Base-by-base conservation (phyloP, 2,329 filamentous ascomycete genomes). In the Orbilia javanica region DNA sequence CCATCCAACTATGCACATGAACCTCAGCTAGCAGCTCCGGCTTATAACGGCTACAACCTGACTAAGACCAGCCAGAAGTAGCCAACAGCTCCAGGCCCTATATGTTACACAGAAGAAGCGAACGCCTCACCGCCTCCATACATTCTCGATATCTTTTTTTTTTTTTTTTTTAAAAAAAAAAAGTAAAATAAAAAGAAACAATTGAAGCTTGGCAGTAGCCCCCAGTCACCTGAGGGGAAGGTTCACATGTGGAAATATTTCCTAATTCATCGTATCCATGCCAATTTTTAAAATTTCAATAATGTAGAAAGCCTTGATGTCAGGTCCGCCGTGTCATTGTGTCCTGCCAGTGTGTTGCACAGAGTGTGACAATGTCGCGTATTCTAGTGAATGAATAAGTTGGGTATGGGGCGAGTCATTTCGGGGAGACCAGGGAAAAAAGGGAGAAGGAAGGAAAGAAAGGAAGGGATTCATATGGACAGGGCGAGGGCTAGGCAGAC, bases 101-200 rank as follows among this genome's bases (percentile, higher is more conserved):
- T 27, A 60, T 55, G 66, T 69, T 69, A 69, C 66, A 69, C 66
- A 69, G 6, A 62, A 29, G 52, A 69, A 69, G 66, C 66, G 66
- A 69, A 62, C 52, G 52, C 48, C 48, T 57, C 48, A 31, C 34
- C 22, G 18, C 46, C n/a, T 44, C 34, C 13, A 27, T 60, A 10
- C 6, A 4, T n/a, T n/a, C n/a, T n/a, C n/a, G n/a, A n/a, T n/a
- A n/a, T n/a, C n/a, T n/a, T n/a, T n/a, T n/a, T n/a, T n/a, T n/a
- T n/a, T n/a, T n/a, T n/a, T n/a, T n/a, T n/a, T n/a, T n/a, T n/a
- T n/a, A n/a, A n/a, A n/a, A n/a, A n/a, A n/a, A n/a, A n/a, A n/a
- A n/a, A n/a, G n/a, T n/a, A n/a, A n/a, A n/a, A n/a, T n/a, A n/a
- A n/a, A n/a, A n/a, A n/a, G n/a, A 27, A n/a, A 29, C 11, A 42